Percentiles rank a stretch among this genome's conserved stretches.
Conservation (phyloP, 164 flowering plant genomes). For the Stephania cephalantha region DNA sequence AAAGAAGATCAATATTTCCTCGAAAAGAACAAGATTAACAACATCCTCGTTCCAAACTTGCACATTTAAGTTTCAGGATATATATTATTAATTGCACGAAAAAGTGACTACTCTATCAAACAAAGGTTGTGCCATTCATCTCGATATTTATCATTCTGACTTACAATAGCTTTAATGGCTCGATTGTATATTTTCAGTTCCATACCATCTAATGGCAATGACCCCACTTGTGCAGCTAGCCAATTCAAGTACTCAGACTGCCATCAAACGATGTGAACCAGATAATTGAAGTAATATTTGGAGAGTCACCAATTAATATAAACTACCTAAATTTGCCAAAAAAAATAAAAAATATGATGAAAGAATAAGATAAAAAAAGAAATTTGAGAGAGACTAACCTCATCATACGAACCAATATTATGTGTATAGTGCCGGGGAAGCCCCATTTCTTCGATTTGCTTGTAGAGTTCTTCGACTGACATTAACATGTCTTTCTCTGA, state of each 20-base stretch:
- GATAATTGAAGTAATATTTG: neutral
- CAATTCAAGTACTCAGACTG: conserved; percentile 18
- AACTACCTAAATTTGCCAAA: too few relatives aligned
- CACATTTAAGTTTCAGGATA: too few relatives aligned
- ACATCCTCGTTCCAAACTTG: too few relatives aligned
- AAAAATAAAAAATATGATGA: too few relatives aligned
- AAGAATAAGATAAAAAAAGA: neutral
- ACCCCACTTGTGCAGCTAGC: conserved; percentile 12
- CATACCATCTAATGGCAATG: conserved; percentile 1
- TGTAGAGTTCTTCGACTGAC: conserved; percentile 19
- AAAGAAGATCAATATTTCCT: too few relatives aligned
- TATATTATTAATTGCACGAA: too few relatives aligned
- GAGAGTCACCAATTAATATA: too few relatives aligned
- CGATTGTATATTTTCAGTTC: neutral
- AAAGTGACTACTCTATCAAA: neutral
- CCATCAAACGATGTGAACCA: neutral
- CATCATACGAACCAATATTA: conserved; percentile 2
- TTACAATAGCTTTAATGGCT: neutral
- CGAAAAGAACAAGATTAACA: too few relatives aligned
- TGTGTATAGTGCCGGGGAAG: conserved; percentile 27
- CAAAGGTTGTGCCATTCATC: neutral
- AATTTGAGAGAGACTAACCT: conserved; percentile 4
- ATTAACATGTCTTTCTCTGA: conserved; percentile 24
- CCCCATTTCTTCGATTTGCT: conserved; percentile 15
- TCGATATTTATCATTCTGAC: neutral